Evolutionary conservation across 139 green algal genomes (phyloP), one percentile per base, ranked within the genome.

Genomic region (Chlamydomonas sphaeroides): DNA sequence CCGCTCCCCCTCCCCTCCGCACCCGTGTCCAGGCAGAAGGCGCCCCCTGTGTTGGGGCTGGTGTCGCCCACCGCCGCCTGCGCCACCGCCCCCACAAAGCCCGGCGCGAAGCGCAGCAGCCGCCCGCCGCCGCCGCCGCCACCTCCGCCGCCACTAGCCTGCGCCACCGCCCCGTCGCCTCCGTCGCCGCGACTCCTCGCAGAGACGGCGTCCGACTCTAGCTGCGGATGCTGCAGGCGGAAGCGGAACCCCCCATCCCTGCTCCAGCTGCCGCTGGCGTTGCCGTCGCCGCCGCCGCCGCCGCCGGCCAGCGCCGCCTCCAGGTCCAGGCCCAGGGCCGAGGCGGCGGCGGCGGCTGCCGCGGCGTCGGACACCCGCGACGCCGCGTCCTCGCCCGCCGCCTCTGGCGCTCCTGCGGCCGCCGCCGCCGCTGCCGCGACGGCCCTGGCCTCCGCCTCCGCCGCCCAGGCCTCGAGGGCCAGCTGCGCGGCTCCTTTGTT

Each of bases 401-500:
- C 17, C 8, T 7, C 42, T 59, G 15, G 25, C 35, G 33, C 81
- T 33, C 69, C 20, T 30, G 61, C 45, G 30, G 53, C 35, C 15
- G 57, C 26, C 65, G 65, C 36, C 74, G 53, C 39, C 26, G 66
- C 36, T 21, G 61, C 69, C 83, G 33, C 48, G 0, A 35, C 35
- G 1, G 74, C 74, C 3, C n/a, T 30, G 32, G 33, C 61, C 75
- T 72, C 75, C 42, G 62, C 75, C 69, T 84, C 67, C 15, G 84
- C 57, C 63, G 71, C 76, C 84, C 86, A 90, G 3, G 80, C 59
- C 87, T 98, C 94, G 56, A 96, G 76, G 30, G 95, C 70, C 78
- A 93, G 93, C 15, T 90, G 87, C 17, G 95, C 95, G 5, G 88
- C 90, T 0, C 93, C 95, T 85, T 98, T 98, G 90, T 98, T 98